phyloP scores from a whole-genome alignment of 2,329 filamentous ascomycete genomes.

The Hypoxylon sp. region DNA sequence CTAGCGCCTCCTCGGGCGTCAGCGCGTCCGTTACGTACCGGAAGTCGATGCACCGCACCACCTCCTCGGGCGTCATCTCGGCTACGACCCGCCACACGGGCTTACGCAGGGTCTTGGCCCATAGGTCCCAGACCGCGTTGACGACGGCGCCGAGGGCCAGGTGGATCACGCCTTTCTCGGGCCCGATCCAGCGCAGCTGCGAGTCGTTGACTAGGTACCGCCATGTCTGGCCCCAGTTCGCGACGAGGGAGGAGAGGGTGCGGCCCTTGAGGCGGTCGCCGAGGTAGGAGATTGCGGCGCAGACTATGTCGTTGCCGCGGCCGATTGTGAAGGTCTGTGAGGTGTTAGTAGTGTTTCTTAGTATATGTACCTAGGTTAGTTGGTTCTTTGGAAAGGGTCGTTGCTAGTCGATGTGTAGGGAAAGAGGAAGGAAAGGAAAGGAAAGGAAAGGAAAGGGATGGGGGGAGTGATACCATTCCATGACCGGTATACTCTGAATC shows the following conservation, averaged over 20 bases:
- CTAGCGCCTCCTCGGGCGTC: constrained; percentile 85
- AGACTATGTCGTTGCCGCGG: constrained; percentile 93
- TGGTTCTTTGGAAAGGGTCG: neutral
- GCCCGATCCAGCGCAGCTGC: constrained; percentile 93
- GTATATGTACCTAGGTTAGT: constrained; percentile 27
- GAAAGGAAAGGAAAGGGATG: too few species aligned
- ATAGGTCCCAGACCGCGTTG: constrained; percentile 96
- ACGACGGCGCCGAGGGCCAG: constrained; percentile 90
- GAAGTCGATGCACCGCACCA: constrained; percentile 92
- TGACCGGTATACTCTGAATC: constrained; percentile 80
- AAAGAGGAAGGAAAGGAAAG: constrained; percentile 11
- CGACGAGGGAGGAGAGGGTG: constrained; percentile 82
- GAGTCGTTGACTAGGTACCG: constrained; percentile 91
- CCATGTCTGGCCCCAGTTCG: constrained; percentile 91
- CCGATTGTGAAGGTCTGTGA: constrained; percentile 82
- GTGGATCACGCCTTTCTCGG: constrained; percentile 94
- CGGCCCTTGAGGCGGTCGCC: constrained; percentile 82
- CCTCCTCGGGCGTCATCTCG: constrained; percentile 90
- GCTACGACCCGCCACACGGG: constrained; percentile 92
- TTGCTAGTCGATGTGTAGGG: neutral
- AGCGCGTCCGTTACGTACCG: constrained; percentile 95
- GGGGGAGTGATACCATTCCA: constrained; percentile 74
- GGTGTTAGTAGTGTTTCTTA: constrained; percentile 31
- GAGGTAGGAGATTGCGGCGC: constrained; percentile 84
- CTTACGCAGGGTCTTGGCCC: constrained; percentile 88